phyloP scores from a whole-genome alignment of 805 yeast species.

The Starmerella potacharoeniae region DNA sequence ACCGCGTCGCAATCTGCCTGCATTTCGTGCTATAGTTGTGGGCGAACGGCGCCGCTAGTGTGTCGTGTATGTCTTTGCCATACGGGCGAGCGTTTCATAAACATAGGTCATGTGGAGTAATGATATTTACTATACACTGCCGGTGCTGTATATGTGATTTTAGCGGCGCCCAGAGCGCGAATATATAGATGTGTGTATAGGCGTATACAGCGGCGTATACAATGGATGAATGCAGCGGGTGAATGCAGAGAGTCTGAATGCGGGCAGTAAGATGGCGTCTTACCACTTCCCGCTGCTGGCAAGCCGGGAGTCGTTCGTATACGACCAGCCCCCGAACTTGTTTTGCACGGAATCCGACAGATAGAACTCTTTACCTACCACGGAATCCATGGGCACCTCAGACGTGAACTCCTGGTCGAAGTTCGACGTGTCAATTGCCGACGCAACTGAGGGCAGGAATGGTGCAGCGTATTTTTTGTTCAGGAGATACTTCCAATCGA shows the following conservation, averaged over 20 bases:
- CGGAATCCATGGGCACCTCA: constrained; percentile 90
- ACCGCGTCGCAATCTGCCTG: too few relatives aligned
- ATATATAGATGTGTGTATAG: background rate
- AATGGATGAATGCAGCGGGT: background rate
- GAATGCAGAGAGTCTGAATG: background rate
- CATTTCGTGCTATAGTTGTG: too few relatives aligned
- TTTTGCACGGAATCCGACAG: constrained; percentile 90
- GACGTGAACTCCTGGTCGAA: constrained; percentile 79
- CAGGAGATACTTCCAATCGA: constrained; percentile 77
- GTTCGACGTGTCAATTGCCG: constrained; percentile 80
- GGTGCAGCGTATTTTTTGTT: constrained; percentile 91
- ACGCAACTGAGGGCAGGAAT: constrained; percentile 80
- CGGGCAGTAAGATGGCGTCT: background rate
- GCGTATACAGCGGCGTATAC: background rate
- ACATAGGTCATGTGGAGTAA: background rate
- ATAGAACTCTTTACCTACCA: constrained; percentile 65
- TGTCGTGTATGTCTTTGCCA: too few relatives aligned
- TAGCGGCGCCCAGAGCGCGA: background rate
- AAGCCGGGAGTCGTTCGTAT: constrained; percentile 32
- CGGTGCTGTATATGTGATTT: too few relatives aligned
- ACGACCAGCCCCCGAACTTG: constrained; percentile 99
- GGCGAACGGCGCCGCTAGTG: too few relatives aligned
- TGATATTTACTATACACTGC: background rate
- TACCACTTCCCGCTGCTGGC: constrained; percentile 29
- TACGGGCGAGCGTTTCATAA: background rate